These are phyloP conservation scores for slime mould (Dictyostelium discoideum) DNA, from an alignment of 78 protist species.

Conservation along the genomic window DNA sequence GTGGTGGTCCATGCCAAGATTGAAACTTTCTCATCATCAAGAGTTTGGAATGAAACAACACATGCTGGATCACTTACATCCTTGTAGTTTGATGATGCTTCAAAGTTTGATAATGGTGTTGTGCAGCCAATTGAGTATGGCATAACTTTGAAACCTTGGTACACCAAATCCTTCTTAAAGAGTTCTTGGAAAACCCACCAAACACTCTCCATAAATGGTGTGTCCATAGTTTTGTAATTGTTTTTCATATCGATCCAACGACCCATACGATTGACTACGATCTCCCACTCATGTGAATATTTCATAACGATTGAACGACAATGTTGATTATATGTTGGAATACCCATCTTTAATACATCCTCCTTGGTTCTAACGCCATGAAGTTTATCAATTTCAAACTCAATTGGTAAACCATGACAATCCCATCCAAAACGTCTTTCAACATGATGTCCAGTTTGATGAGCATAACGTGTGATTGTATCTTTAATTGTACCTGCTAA, in stretches of 20 bases:
- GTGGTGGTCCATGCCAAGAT: conserved; percentile 99
- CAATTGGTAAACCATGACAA: conserved; percentile 99
- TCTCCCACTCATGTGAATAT: conserved; percentile 96
- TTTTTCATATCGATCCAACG: conserved; percentile 99
- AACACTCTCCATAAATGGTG: conserved; percentile 97
- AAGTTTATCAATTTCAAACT: conserved; percentile 98
- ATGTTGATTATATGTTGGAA: conserved; percentile 95
- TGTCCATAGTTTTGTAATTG: conserved; percentile 99
- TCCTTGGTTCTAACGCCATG: conserved; percentile 92
- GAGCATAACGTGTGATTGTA: conserved; percentile 97
- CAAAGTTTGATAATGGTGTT: conserved; percentile 99
- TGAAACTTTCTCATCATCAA: conserved; percentile 25
- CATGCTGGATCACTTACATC: conserved; percentile 96
- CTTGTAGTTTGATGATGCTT: conserved; percentile 96
- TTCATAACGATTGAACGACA: conserved; percentile 98
- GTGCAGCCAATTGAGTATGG: conserved; percentile 97
- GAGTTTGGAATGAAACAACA: conserved; percentile 65
- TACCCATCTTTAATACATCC: conserved; percentile 96
- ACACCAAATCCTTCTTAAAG: conserved; percentile 95
- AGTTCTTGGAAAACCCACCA: conserved; percentile 99
- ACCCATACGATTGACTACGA: conserved; percentile 95
- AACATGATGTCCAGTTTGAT: conserved; percentile 98
- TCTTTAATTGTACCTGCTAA: conserved; percentile 99
- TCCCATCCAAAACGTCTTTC: conserved; percentile 99
- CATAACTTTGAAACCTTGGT: conserved; percentile 99